Conservation (phyloP, 2,329 filamentous ascomycete genomes). For the Penicillium sclerotigenum region DNA sequence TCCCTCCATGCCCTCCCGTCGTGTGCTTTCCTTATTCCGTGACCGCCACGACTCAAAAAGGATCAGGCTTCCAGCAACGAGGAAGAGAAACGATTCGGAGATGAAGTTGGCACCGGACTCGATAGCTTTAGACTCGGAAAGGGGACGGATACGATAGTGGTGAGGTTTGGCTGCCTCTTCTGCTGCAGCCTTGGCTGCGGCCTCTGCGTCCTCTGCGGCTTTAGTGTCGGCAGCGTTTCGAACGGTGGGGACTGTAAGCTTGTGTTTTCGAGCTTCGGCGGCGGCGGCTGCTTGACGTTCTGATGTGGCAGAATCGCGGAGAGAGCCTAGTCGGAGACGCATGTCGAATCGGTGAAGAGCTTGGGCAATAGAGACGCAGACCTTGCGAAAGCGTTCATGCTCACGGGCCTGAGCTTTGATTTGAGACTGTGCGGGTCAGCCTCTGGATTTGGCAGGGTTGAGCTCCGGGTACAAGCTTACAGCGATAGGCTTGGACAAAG, state of each 20-base stretch:
- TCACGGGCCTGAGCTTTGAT: constrained; percentile 67
- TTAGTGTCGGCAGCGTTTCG: constrained; percentile 60
- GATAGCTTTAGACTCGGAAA: constrained; percentile 66
- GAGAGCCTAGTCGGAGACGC: constrained; percentile 62
- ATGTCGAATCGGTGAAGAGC: constrained; percentile 64
- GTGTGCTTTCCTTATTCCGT: constrained; percentile 58
- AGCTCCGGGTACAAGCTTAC: constrained; percentile 41
- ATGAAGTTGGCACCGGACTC: constrained; percentile 68
- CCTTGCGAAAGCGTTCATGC: constrained; percentile 62
- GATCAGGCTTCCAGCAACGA: constrained; percentile 61
- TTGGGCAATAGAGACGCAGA: constrained; percentile 63
- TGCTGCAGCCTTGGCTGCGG: constrained; percentile 41
- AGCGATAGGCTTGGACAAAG: constrained; percentile 65
- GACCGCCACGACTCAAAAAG: constrained; percentile 61
- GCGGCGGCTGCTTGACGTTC: constrained; percentile 49
- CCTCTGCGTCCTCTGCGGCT: constrained; percentile 52
- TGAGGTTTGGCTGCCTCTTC: constrained; percentile 49
- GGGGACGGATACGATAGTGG: constrained; percentile 58
- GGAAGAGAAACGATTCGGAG: constrained; percentile 64
- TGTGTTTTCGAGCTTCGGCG: constrained; percentile 54
- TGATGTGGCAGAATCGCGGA: constrained; percentile 58
- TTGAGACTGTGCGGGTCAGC: constrained; percentile 53
- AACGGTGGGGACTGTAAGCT: constrained; percentile 55
- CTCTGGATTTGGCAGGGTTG: not conserved
- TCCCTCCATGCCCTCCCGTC: constrained; percentile 60